phyloP scores from a whole-genome alignment of 495 filamentous ascomycete species.

The Chaetomium fimeti region DNA sequence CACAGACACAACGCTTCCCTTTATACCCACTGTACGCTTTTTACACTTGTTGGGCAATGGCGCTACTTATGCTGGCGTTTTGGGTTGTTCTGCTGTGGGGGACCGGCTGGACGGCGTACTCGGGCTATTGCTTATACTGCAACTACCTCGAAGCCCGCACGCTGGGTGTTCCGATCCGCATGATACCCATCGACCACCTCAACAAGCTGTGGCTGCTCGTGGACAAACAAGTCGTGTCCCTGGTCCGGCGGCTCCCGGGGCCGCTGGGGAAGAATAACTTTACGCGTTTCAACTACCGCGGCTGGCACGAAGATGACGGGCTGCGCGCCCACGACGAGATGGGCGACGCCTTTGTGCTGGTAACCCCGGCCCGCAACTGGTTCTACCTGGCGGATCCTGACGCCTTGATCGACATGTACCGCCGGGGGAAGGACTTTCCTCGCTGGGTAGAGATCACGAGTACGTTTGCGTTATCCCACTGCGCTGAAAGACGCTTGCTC shows the following conservation, averaged over 20 bases:
- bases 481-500: not conserved
- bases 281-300: constrained; percentile 36
- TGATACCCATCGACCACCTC: constrained; percentile 37
- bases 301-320: constrained; percentile 42
- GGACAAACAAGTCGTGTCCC: constrained; percentile 27
- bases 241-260: constrained; percentile 26
- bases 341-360: constrained; percentile 44
- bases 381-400: constrained; percentile 45
- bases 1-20: not conserved
- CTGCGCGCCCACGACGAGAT: constrained; percentile 41
- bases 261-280: constrained; percentile 34
- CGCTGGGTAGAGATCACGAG: constrained; percentile 39
- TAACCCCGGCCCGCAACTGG: constrained; percentile 45
- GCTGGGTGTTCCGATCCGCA: constrained; percentile 41
- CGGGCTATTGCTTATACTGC: not conserved
- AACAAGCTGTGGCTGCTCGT: constrained; percentile 37
- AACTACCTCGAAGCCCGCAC: constrained; percentile 34
- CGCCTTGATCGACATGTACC: constrained; percentile 39
- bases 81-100: not conserved
- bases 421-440: constrained; percentile 43
- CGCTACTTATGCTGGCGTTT: not conserved
- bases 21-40: not conserved
- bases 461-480: not conserved
- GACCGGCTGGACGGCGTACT: not conserved
- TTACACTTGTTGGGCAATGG: not conserved